These are phyloP conservation scores for Cephaloascus fragrans DNA, from an alignment of 805 yeast species.

Conservation along the genomic window DNA sequence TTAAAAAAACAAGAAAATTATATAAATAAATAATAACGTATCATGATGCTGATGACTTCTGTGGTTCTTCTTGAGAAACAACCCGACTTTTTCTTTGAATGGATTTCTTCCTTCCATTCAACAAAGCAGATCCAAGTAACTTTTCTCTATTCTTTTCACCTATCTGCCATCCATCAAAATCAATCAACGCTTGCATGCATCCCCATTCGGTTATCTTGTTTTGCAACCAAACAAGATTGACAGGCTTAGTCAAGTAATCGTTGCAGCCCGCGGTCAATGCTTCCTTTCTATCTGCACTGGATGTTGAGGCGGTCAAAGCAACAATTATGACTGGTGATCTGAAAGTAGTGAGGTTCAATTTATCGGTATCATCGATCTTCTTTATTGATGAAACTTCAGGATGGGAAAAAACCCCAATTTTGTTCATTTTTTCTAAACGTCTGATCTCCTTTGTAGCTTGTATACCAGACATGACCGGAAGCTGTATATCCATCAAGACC, in stretches of 20 bases:
- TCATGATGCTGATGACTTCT: too few species aligned
- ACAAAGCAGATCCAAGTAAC: not conserved
- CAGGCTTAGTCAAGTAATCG: conserved; percentile 94
- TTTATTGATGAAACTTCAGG: conserved; percentile 13
- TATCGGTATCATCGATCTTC: conserved; percentile 31
- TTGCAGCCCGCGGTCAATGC: conserved; percentile 97
- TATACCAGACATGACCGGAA: conserved; percentile 92
- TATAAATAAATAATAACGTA: too few species aligned
- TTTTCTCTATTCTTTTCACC: not conserved
- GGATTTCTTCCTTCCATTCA: not conserved
- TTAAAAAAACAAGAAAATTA: too few species aligned
- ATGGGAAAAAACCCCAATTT: conserved; percentile 60
- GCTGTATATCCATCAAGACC: conserved; percentile 93
- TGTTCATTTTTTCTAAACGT: conserved; percentile 67
- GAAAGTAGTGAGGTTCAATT: conserved; percentile 52
- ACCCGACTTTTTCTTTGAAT: not conserved
- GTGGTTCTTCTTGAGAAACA: not conserved
- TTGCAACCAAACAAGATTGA: conserved; percentile 86
- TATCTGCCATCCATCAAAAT: conserved; percentile 85
- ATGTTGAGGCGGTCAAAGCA: conserved; percentile 88
- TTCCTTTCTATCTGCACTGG: conserved; percentile 75
- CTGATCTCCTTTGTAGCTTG: conserved; percentile 93
- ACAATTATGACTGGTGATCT: conserved; percentile 96
- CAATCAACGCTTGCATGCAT: conserved; percentile 95
- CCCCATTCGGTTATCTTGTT: conserved; percentile 97